A percentile compares a stretch with the other conserved stretches of the same genome.
phyloP scores from a whole-genome alignment of 345 rosid genomes.

The Firmiana major region DNA sequence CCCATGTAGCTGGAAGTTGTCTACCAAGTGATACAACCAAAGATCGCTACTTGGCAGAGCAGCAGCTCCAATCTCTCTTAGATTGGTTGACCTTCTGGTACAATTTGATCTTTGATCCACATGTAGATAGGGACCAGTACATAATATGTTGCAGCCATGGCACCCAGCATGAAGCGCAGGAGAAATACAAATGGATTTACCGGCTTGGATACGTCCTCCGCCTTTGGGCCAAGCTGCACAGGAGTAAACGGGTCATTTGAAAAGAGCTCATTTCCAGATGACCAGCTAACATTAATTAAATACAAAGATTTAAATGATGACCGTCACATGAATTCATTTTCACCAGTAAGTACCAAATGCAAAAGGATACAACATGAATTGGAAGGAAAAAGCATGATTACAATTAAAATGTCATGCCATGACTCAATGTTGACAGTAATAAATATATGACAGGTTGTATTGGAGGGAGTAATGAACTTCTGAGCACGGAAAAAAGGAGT shows the following conservation, averaged over 20 bases:
- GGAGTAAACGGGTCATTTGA: neutral
- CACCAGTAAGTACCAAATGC: neutral
- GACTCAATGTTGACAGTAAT: neutral
- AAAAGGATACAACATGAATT: neutral
- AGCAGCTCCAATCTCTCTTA: slow-evolving; percentile 18
- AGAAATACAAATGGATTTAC: slow-evolving; percentile 61
- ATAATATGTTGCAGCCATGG: slow-evolving; percentile 69
- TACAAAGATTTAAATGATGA: slow-evolving; percentile 2
- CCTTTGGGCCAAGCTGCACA: slow-evolving; percentile 90
- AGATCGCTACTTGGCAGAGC: neutral
- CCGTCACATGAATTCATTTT: neutral
- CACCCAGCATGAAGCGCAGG: slow-evolving; percentile 68
- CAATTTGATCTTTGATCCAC: slow-evolving; percentile 93
- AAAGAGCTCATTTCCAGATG: neutral
- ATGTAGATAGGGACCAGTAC: slow-evolving; percentile 87
- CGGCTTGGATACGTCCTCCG: slow-evolving; percentile 77
- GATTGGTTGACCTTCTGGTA: slow-evolving; percentile 80
- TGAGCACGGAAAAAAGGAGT: neutral
- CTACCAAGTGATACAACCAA: neutral
- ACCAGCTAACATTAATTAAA: neutral
- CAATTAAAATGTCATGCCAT: neutral
- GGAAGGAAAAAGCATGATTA: neutral
- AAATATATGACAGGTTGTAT: neutral
- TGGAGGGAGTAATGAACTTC: neutral
- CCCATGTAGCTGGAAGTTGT: neutral